phyloP scores from a whole-genome alignment of 139 green algal genomes.

The Monoraphidium neglectum region DNA sequence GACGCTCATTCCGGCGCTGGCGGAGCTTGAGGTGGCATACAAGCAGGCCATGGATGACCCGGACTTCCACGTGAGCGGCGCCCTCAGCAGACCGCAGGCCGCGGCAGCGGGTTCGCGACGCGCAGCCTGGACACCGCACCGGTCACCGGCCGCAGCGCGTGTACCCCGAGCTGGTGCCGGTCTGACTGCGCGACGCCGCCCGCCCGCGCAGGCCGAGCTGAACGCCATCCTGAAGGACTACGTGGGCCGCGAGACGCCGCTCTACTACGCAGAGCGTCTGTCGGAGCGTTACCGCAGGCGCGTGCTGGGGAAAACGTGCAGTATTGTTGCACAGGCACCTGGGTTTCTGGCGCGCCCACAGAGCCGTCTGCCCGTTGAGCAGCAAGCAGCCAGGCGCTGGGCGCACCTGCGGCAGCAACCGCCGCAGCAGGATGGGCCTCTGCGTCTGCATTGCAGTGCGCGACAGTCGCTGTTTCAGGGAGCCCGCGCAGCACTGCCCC shows the following conservation, averaged over 20 bases:
- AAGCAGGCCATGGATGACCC: constrained; percentile 64
- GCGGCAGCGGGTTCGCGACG: no score
- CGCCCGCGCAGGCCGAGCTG: constrained; percentile 81
- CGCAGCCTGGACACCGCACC: no score
- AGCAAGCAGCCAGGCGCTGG: background rate
- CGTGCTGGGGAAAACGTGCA: background rate
- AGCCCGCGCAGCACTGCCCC: background rate
- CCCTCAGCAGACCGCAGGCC: no score
- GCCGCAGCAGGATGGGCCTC: background rate
- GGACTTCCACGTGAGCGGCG: constrained; percentile 67
- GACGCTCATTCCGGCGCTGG: constrained; percentile 93
- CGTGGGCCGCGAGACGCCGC: constrained; percentile 89
- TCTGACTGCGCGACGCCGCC: background rate
- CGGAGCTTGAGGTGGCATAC: constrained; percentile 88
- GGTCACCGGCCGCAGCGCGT: no score
- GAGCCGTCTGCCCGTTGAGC: no score
- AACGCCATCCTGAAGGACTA: constrained; percentile 92
- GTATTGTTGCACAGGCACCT: background rate
- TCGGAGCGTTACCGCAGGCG: constrained; percentile 80
- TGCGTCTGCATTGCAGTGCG: background rate
- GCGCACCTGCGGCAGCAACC: background rate
- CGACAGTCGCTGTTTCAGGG: no score
- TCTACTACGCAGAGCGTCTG: constrained; percentile 95
- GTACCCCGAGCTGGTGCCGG: no score
- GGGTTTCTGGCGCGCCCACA: background rate